Conservation (phyloP, 805 yeast genomes). For the Suhomyces vadensis region DNA sequence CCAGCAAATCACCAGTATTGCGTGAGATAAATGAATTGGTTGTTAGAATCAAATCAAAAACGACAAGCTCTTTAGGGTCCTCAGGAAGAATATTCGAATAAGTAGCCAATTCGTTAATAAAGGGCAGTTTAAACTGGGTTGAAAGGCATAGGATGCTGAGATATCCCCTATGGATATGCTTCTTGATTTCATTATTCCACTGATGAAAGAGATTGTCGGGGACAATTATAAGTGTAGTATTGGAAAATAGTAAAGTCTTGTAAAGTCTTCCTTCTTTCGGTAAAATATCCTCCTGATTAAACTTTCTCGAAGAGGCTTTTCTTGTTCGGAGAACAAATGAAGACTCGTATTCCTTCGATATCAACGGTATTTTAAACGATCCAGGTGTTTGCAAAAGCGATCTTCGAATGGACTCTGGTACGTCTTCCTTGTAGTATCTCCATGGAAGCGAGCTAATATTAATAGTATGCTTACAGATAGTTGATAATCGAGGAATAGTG, state of each 20-base stretch:
- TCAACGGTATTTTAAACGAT: slow-evolving; percentile 37
- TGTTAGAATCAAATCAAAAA: slow-evolving; percentile 55
- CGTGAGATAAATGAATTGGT: slow-evolving; percentile 48
- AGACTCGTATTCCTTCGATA: slow-evolving; percentile 20
- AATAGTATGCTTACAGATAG: slow-evolving; percentile 45
- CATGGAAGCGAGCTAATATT: slow-evolving; percentile 56
- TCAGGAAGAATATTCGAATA: slow-evolving; percentile 22
- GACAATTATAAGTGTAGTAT: slow-evolving; percentile 57
- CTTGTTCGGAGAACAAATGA: slow-evolving; percentile 20
- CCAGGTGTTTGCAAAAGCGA: slow-evolving; percentile 45
- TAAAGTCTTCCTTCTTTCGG: slow-evolving; percentile 18
- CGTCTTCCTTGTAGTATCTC: slow-evolving; percentile 45
- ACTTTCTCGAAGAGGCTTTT: slow-evolving; percentile 18
- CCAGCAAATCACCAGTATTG: slow-evolving; percentile 30
- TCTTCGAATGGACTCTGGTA: slow-evolving; percentile 47
- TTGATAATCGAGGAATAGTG: slow-evolving; percentile 22
- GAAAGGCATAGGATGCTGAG: slow-evolving; percentile 38
- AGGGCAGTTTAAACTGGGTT: slow-evolving; percentile 27
- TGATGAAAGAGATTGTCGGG: slow-evolving; percentile 70
- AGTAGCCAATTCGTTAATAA: slow-evolving; percentile 13
- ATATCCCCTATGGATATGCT: slow-evolving; percentile 47
- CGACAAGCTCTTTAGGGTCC: slow-evolving; percentile 33
- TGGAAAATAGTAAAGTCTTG: slow-evolving; percentile 44
- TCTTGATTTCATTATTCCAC: slow-evolving; percentile 59
- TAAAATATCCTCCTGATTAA: slow-evolving; percentile 11